Evolutionary conservation across 495 filamentous ascomycete genomes (phyloP), one percentile per base, ranked within the genome.

Genomic region (Aspergillus bertholletiae): DNA sequence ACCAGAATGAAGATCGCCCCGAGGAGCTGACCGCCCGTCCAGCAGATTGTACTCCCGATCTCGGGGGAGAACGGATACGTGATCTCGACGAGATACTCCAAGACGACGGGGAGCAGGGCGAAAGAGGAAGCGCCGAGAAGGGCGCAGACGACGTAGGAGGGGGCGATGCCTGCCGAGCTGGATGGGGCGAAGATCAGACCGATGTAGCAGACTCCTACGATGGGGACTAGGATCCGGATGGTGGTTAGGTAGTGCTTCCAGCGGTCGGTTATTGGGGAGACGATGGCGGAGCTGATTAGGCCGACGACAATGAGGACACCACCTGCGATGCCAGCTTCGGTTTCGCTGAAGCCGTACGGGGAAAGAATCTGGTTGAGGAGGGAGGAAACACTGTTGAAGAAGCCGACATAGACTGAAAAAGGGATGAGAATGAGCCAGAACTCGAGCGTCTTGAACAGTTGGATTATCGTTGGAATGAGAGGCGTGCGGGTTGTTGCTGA

Each of bases 351-450:
- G 57, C 78, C 83, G 74, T 96, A 88, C 0, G 94, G 94, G 7
- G 81, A 71, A 52, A 97, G 81, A 68, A 97, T 88, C 65, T 96
- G 92, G 76, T 92, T 95, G 1, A 97, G 76, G 5, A 97, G 83
- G 13, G 89, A 88, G 45, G 92, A 95, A 62, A 91, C 72, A 67
- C 85, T 85, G 78, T 96, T 97, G 82, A 98, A 98, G 76, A 92
- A 86, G 40, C 86, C 89, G 56, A 97, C 89, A 73, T 93, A 96
- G 65, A 92, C 67, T 45, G 81, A 71, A 73, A 93, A 98, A 48
- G 90, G 84, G 55, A 89, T 55, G 34, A 89, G 67, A 63, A 95
- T 72, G 51, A 92, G 77, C 79, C 84, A 92, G 75, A 96, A 91
- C 62, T 89, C 83, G 55, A 84, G 61, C 5, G 86, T 80, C 32